Evolutionary conservation across 2,329 filamentous ascomycete genomes (phyloP).

Genomic region (Penicillium expansum): DNA sequence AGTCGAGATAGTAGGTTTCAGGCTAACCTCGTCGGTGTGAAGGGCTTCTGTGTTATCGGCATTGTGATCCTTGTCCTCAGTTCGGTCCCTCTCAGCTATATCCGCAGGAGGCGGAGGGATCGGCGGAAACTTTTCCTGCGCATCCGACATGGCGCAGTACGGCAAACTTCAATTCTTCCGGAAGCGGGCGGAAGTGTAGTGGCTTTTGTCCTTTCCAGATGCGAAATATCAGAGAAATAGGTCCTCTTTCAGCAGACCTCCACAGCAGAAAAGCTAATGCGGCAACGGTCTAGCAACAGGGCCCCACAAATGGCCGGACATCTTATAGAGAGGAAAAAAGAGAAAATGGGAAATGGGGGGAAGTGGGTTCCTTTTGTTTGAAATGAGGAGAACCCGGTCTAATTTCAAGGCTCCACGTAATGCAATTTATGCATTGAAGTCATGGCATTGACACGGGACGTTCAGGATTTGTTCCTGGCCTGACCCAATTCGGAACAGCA

Average conservation of each 20-base stretch:
- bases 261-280: neutral
- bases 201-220: neutral
- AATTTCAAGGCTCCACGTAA: neutral
- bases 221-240: neutral
- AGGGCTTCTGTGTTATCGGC: neutral
- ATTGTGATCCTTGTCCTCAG: neutral
- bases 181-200: neutral
- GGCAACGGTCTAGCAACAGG: neutral
- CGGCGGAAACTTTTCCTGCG: constrained; percentile 12
- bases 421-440: constrained; percentile 17
- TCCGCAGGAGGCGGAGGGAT: constrained; percentile 7
- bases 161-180: neutral
- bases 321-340: constrained; percentile 10
- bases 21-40: constrained; percentile 5
- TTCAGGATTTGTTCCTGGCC: neutral
- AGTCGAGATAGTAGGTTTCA: constrained; percentile 6
- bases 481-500: neutral
- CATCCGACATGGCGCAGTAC: constrained; percentile 6
- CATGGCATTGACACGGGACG: constrained; percentile 1
- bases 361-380: neutral
- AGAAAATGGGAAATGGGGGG: neutral
- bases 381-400: constrained; percentile 4
- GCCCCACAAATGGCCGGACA: constrained; percentile 12
- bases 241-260: neutral
- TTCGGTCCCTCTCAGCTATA: neutral